These are phyloP conservation scores for Solioccasus polychromus DNA, from an alignment of 768 basidiomycete species.

Conservation along the genomic window DNA sequence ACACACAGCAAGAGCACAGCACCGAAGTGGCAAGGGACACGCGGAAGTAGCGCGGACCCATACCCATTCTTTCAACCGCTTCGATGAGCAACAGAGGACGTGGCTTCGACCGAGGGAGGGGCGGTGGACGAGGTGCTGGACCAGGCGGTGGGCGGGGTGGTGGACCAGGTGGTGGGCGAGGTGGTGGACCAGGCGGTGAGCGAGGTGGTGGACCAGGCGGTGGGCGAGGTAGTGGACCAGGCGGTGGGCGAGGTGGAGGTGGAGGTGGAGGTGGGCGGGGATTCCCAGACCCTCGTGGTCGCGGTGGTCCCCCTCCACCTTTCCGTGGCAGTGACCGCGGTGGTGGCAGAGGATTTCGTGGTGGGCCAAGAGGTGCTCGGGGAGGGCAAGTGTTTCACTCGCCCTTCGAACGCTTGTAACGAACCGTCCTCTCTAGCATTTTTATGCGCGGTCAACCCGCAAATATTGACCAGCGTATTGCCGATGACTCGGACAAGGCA, in stretches of 20 bases:
- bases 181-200: slow-evolving; percentile 15
- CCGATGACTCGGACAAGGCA: slow-evolving; percentile 41
- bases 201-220: slow-evolving; percentile 31
- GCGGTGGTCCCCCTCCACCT: slow-evolving; percentile 24
- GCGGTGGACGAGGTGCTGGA: slow-evolving; percentile 31
- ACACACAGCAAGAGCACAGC: slow-evolving; percentile 17
- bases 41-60: background rate
- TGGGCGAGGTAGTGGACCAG: too few species aligned
- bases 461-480: slow-evolving; percentile 53
- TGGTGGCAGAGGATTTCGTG: slow-evolving; percentile 28
- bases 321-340: slow-evolving; percentile 31
- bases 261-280: slow-evolving; percentile 33
- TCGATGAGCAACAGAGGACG: slow-evolving; percentile 39
- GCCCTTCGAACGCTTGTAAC: background rate
- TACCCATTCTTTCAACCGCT: background rate
- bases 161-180: slow-evolving; percentile 28
- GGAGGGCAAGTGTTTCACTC: slow-evolving; percentile 36
- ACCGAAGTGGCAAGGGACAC: slow-evolving; percentile 12
- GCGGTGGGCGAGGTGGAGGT: slow-evolving; percentile 24
- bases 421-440: slow-evolving; percentile 28
- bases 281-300: slow-evolving; percentile 24
- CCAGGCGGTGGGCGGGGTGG: slow-evolving; percentile 32
- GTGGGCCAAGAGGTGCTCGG: slow-evolving; percentile 30
- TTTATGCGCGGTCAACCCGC: slow-evolving; percentile 39
- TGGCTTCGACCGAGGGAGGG: slow-evolving; percentile 39